A percentile compares a stretch with the other conserved stretches of the same genome.
Evolutionary conservation across 257 asterid genomes (phyloP).

Genomic region (Fraxinus cuspidata): DNA sequence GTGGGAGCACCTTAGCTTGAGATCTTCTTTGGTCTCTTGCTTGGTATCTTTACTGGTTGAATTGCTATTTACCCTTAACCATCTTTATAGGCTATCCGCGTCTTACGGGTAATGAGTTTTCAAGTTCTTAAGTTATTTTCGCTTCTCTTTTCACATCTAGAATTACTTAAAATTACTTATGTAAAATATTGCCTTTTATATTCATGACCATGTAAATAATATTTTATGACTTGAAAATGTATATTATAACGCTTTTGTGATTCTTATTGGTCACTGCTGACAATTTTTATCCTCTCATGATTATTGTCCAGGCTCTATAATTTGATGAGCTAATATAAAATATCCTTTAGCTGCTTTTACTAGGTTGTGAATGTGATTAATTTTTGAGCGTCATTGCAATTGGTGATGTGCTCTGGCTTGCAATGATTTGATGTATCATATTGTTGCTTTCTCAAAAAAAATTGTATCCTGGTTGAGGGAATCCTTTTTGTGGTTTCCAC

Average conservation of each 20-base stretch:
- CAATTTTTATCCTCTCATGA: neutral
- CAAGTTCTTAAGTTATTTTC: neutral
- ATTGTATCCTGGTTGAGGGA: conserved; percentile 15
- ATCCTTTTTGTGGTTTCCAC: conserved; percentile 12
- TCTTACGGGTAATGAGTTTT: neutral
- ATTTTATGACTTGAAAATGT: conserved; percentile 1
- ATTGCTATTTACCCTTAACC: neutral
- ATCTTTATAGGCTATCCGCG: conserved; percentile 9
- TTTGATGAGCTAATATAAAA: neutral
- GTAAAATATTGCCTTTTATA: neutral
- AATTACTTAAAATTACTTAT: neutral
- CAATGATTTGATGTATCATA: conserved; percentile 5
- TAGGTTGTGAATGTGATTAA: conserved; percentile 3
- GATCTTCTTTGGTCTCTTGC: neutral
- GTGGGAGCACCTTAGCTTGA: conserved; percentile 20
- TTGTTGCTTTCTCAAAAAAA: conserved; percentile 7
- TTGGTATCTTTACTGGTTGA: conserved; percentile 8
- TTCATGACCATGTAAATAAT: neutral
- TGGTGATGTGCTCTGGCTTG: neutral
- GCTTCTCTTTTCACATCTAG: neutral
- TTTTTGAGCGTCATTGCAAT: conserved; percentile 2
- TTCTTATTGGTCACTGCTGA: neutral
- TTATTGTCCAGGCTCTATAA: conserved; percentile 9
- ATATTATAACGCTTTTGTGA: neutral
- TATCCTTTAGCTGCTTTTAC: conserved; percentile 12